phyloP scores from a whole-genome alignment of 2,329 filamentous ascomycete genomes.

The Endothia cerciana region DNA sequence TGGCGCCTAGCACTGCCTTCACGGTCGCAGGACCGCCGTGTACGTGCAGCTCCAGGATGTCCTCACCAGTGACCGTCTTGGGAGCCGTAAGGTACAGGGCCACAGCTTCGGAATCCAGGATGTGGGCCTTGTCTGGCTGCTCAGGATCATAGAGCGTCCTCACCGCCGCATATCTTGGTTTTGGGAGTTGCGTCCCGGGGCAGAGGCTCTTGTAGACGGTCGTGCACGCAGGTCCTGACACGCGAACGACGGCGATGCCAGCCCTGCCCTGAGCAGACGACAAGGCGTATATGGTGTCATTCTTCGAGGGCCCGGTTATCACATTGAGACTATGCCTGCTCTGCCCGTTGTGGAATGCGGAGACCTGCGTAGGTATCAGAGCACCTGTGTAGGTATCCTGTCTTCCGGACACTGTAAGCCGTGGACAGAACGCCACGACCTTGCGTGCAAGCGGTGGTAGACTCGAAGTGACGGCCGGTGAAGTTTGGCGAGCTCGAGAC shows the following conservation, averaged over 20 bases:
- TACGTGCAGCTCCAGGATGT: slow-evolving; percentile 90
- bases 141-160: slow-evolving; percentile 70
- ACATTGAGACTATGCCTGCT: slow-evolving; percentile 11
- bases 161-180: slow-evolving; percentile 66
- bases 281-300: slow-evolving; percentile 85
- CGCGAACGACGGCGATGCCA: slow-evolving; percentile 86
- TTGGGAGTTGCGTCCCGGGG: slow-evolving; percentile 48
- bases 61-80: slow-evolving; percentile 86
- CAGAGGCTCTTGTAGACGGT: slow-evolving; percentile 61
- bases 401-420: not conserved
- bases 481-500: slow-evolving; percentile 19
- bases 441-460: not conserved
- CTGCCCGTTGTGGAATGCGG: not conserved
- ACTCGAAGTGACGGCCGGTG: not conserved
- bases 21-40: slow-evolving; percentile 90
- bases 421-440: not conserved
- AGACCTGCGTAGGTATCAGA: not conserved
- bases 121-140: slow-evolving; percentile 44
- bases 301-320: slow-evolving; percentile 26
- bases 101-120: slow-evolving; percentile 78
- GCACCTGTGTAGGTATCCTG: slow-evolving; percentile 3
- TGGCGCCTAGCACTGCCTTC: slow-evolving; percentile 79
- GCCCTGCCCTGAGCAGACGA: slow-evolving; percentile 85
- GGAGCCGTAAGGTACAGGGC: slow-evolving; percentile 83
- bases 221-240: slow-evolving; percentile 79